phyloP scores from a whole-genome alignment of 345 rosid species.

The Geranium rotundifolium region DNA sequence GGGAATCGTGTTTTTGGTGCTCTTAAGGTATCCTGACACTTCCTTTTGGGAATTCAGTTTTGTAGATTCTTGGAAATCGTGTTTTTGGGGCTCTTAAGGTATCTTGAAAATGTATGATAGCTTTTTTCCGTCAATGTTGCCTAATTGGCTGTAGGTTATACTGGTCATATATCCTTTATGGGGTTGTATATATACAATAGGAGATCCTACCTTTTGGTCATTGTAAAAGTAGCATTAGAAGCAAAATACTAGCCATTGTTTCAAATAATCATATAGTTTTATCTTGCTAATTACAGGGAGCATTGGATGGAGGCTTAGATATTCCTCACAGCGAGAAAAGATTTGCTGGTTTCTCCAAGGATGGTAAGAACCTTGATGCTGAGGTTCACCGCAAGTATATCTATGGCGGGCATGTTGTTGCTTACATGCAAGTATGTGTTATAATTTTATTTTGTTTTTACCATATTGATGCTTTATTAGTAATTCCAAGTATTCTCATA shows the following conservation, averaged over 20 bases:
- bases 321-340: slow-evolving; percentile 88
- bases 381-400: slow-evolving; percentile 76
- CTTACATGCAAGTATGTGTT: slow-evolving; percentile 59
- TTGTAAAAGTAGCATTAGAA: no score
- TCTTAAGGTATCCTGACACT: slow-evolving; percentile 33
- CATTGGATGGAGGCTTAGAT: slow-evolving; percentile 82
- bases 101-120: no score
- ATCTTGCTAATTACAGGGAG: slow-evolving; percentile 38
- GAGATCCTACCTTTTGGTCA: not conserved
- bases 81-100: no score
- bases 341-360: slow-evolving; percentile 73
- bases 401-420: slow-evolving; percentile 64
- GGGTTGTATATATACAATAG: not conserved
- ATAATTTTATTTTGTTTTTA: not conserved
- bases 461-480: not conserved
- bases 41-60: not conserved
- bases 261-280: not conserved
- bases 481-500: not conserved
- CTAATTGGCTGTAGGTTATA: no score
- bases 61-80: not conserved
- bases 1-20: slow-evolving; percentile 73
- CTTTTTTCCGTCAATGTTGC: no score
- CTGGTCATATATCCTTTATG: not conserved
- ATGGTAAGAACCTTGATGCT: slow-evolving; percentile 61
- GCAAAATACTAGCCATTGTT: not conserved